Base-by-base conservation (phyloP, 208 protist genomes). In the Trypanosoma cruzi region DNA sequence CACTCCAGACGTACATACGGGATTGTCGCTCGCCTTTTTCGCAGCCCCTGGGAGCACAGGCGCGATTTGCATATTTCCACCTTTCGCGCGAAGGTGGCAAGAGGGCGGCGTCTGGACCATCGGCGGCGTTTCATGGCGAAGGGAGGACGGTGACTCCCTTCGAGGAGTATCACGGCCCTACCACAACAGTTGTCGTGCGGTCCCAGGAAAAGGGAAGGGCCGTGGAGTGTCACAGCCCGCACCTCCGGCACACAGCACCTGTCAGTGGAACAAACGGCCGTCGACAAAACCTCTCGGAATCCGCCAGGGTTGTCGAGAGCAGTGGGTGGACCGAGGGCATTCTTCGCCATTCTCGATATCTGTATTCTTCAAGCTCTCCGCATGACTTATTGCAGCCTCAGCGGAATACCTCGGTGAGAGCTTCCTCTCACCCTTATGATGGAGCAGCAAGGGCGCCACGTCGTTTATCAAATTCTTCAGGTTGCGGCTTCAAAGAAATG, bases 11-110 rank as follows among this genome's bases (percentile, higher is more conserved):
- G 28, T 58, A 68, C 49, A 68, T 68, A 34, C 62, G 16, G 11
- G 29, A 58, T 24, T 26, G 32, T 22, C 11, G 32, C 44, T 29
- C 44, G 8, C 29, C 62, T 34, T 40, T 68, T 14, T 68, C 62
- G 32, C 62, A 68, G 32, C 62, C 62, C 36, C 29, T 68, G n/a
- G 50, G 31, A 20, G 62, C 62, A 34, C 11, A 68, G 49, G 62
- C 62, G 18, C 46, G 62, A 53, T 68, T 68, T n/a, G 62, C 49
- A 0, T 68, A 68, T 31, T 58, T 49, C 29, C 62, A 68, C 34
- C 46, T 68, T n/a, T 26, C 29, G 1, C 46, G 44, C 31, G 49
- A 58, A 26, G 11, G 14, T 14, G 46, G 34, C 16, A 22, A 1
- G n/a, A 52, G 20, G 40, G 11, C 40, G 22, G 2, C 22, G 4